Evolutionary conservation across 345 rosid species (phyloP), one percentile per base, ranked within the genome.

Genomic region (Alliaria petiolata): DNA sequence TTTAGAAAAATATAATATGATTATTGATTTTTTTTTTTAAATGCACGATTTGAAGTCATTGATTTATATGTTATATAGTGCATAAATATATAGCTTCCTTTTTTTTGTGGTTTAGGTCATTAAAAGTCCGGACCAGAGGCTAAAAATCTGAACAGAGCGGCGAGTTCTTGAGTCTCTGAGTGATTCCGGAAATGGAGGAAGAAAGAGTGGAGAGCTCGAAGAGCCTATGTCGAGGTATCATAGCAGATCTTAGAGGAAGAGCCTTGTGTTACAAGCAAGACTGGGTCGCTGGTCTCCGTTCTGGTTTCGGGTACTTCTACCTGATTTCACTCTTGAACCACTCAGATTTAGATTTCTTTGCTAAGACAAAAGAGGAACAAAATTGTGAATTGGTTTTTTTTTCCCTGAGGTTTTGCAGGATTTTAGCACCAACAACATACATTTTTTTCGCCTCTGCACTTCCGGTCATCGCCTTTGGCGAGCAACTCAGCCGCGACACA

Each of bases 391-490:
- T n/a, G n/a, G n/a, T n/a, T n/a, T n/a, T 14, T 8, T 49, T 40
- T 34, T 4, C n/a, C n/a, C n/a, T 11, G 42, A 12, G 25, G 4
- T 59, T n/a, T 74, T 66, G 58, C 65, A 91, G 97, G 71, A 85
- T 91, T 69, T 56, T 89, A 72, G 93, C 97, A 22, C 96, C 97
- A 1, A 89, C 96, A 0, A 81, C 93, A n/a, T 91, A 89, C 62
- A 91, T 86, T 6, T 89, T 85, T 77, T 91, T 89, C 35, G 96
- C 97, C 8, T 91, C 96, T 57, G 90, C 93, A 3, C 83, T 91
- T 68, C 97, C 93, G 6, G 97, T 91, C 34, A 81, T 91, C 3
- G 93, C 96, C 13, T 91, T 91, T 12, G 97, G 97, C 1, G 96
- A 91, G 75, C 97, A 89, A 64, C 82, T 91, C 4, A 85, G 87